A percentile compares a stretch with the other conserved stretches of the same genome.
Conservation (phyloP, 1,139 yeast species). For the Spencermartinsiella ligniputridi region DNA sequence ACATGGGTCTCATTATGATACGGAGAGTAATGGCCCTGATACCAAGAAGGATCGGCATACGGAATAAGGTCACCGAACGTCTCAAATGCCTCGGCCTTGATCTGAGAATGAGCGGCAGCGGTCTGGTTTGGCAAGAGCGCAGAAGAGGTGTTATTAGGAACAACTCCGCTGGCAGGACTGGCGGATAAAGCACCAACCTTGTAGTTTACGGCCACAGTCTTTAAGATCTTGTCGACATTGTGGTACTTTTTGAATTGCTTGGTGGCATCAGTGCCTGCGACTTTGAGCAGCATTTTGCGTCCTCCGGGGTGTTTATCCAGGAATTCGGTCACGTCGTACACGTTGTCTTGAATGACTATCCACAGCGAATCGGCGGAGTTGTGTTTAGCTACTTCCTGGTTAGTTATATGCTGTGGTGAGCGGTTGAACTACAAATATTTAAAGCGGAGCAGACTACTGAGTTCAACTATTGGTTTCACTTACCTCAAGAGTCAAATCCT, state of each 20-base stretch:
- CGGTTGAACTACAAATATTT: too few relatives aligned
- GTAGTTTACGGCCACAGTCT: conserved; percentile 36
- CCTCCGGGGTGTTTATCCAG: conserved; percentile 96
- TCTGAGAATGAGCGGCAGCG: conserved; percentile 3
- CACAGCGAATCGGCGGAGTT: conserved; percentile 74
- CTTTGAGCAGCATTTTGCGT: conserved; percentile 60
- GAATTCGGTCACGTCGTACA: conserved; percentile 77
- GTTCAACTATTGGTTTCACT: too few relatives aligned
- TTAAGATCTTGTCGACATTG: conserved; percentile 38
- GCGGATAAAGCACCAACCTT: conserved; percentile 34
- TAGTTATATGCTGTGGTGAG: conserved; percentile 4
- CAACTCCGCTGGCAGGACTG: conserved; percentile 19
- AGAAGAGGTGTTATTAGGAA: conserved; percentile 17
- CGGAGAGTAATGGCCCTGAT: conserved; percentile 40
- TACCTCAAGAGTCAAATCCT: conserved; percentile 9
- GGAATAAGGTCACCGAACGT: conserved; percentile 40
- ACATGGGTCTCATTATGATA: conserved; percentile 39
- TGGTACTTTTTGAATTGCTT: conserved; percentile 58
- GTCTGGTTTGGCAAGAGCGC: conserved; percentile 13
- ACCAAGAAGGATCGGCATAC: conserved; percentile 43
- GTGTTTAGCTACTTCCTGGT: conserved; percentile 71
- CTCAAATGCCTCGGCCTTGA: conserved; percentile 16
- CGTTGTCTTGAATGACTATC: conserved; percentile 79
- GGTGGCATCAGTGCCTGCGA: conserved; percentile 91
- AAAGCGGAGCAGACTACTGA: too few relatives aligned